Evolutionary conservation across 148 eudicot species (phyloP).

Genomic region (Persicaria maculosa): DNA sequence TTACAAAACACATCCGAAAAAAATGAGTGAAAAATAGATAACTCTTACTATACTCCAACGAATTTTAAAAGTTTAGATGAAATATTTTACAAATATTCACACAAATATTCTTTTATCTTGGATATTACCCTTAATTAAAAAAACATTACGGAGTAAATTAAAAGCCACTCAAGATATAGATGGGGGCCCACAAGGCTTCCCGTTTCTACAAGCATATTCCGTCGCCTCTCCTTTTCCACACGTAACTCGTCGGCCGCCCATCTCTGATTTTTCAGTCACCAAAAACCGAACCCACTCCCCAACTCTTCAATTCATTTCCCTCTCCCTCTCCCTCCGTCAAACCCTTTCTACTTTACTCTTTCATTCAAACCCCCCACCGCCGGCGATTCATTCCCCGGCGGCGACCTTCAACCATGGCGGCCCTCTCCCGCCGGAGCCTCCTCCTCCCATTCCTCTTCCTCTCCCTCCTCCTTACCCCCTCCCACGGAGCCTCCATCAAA

Average conservation of each 20-base stretch:
- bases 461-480: slow-evolving; percentile 15
- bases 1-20: no score
- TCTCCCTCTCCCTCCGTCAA: background rate
- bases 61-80: no score
- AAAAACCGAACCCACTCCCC: slow-evolving; percentile 4
- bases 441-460: slow-evolving; percentile 20
- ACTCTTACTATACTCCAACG: no score
- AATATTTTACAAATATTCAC: no score
- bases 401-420: slow-evolving; percentile 17
- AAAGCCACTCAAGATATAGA: background rate
- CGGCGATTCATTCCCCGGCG: slow-evolving; percentile 9
- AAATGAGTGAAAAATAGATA: no score
- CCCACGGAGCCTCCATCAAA: slow-evolving; percentile 25
- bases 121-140: background rate
- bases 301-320: background rate
- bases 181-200: background rate
- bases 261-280: background rate
- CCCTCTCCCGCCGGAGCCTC: slow-evolving; percentile 16
- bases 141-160: no score
- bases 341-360: background rate
- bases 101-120: no score
- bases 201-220: slow-evolving; percentile 2
- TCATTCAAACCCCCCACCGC: background rate
- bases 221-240: slow-evolving; percentile 4
- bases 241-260: background rate